phyloP scores from a whole-genome alignment of 2,329 filamentous ascomycete genomes.

The Knufia fluminis region DNA sequence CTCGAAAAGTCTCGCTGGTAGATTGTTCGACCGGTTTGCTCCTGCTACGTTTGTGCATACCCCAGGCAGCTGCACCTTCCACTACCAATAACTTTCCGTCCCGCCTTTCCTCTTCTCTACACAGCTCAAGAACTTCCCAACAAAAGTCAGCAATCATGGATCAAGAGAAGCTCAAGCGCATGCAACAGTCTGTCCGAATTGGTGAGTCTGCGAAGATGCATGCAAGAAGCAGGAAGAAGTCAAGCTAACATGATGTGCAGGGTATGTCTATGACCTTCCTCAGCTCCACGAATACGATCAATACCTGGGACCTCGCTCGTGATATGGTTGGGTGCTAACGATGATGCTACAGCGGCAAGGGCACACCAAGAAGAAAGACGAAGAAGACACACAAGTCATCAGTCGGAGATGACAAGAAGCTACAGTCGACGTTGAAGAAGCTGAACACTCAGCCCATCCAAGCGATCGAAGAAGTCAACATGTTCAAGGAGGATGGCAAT shows the following conservation, averaged over 20 bases:
- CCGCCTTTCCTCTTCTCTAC: not conserved
- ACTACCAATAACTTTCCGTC: conserved; percentile 3
- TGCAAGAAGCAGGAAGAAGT: conserved; percentile 2
- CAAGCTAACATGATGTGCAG: conserved; percentile 11
- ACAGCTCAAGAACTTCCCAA: conserved; percentile 1
- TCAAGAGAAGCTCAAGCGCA: conserved; percentile 56
- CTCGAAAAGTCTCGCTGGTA: too few species aligned
- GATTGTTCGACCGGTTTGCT: too few species aligned
- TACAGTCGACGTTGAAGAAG: conserved; percentile 96
- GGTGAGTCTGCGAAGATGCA: conserved; percentile 47
- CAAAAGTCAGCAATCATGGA: conserved; percentile 45
- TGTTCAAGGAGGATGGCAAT: conserved; percentile 99
- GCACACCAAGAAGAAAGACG: conserved; percentile 92
- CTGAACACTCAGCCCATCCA: conserved; percentile 99
- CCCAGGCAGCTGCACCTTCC: not conserved
- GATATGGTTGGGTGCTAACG: not conserved
- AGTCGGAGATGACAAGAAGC: conserved; percentile 98
- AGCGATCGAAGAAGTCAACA: conserved; percentile 99
- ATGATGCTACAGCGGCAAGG: conserved; percentile 65
- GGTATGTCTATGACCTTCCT: conserved; percentile 9
- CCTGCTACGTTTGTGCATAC: too few species aligned
- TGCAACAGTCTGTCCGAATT: conserved; percentile 60
- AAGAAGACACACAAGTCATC: conserved; percentile 94
- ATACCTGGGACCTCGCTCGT: not conserved
- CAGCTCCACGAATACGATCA: not conserved